These are phyloP conservation scores for Talaromyces sp. DNA, from an alignment of 2,329 filamentous ascomycete species.

Conservation along the genomic window DNA sequence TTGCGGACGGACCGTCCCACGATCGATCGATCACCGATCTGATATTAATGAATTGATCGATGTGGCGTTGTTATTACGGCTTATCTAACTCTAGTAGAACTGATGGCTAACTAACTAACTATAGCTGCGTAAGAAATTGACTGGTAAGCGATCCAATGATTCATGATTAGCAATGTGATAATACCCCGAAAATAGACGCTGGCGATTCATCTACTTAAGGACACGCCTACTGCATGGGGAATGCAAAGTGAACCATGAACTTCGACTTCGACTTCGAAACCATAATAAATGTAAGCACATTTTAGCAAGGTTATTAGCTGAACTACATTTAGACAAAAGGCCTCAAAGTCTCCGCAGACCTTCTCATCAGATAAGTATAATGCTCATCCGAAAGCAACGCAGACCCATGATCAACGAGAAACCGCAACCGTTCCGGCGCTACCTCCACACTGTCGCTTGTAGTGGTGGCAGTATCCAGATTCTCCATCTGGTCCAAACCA, in stretches of 20 bases:
- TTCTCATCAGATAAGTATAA: constrained; percentile 11
- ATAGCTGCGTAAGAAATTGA: too few species aligned
- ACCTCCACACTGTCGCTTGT: neutral
- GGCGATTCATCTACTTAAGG: too few species aligned
- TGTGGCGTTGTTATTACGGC: neutral
- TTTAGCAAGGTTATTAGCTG: too few species aligned
- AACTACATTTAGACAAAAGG: neutral
- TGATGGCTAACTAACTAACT: too few species aligned
- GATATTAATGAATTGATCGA: neutral
- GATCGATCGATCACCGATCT: constrained; percentile 1
- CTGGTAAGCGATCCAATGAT: too few species aligned
- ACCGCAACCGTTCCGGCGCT: constrained; percentile 3
- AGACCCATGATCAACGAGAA: constrained; percentile 11
- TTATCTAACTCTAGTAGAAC: too few species aligned
- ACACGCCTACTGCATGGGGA: too few species aligned
- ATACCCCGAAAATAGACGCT: too few species aligned
- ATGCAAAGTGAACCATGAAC: too few species aligned
- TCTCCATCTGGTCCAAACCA: neutral
- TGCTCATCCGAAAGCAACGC: constrained; percentile 9
- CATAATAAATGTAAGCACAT: too few species aligned
- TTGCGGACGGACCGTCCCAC: neutral
- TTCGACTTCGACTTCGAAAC: too few species aligned
- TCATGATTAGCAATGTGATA: too few species aligned
- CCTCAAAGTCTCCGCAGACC: constrained; percentile 4
- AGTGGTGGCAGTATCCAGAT: neutral